phyloP scores from a whole-genome alignment of 2,329 filamentous ascomycete genomes.

The Fusarium sp. region DNA sequence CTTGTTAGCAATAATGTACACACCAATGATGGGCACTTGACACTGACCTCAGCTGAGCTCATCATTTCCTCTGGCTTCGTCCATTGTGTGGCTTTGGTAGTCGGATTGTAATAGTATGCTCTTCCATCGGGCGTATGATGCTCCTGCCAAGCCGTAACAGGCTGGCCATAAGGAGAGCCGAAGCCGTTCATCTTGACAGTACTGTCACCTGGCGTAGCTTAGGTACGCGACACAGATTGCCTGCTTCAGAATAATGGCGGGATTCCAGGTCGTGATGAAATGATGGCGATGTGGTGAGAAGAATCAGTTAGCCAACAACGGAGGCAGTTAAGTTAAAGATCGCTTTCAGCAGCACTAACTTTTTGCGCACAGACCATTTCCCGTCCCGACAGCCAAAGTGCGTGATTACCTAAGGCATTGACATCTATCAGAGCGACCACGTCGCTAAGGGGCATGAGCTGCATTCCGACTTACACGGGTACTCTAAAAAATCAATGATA shows the following conservation, averaged over 20 bases:
- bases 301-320: slow-evolving; percentile 22
- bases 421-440: slow-evolving; percentile 27
- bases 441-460: slow-evolving; percentile 34
- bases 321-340: slow-evolving; percentile 7
- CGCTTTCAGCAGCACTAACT: slow-evolving; percentile 28
- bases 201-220: neutral
- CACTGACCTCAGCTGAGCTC: slow-evolving; percentile 78
- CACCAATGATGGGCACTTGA: neutral
- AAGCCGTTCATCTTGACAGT: slow-evolving; percentile 65
- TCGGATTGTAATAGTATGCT: slow-evolving; percentile 88
- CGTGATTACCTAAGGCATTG: slow-evolving; percentile 6
- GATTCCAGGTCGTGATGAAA: neutral
- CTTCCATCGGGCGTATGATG: slow-evolving; percentile 83
- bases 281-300: slow-evolving; percentile 9
- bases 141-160: slow-evolving; percentile 77
- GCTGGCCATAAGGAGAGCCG: slow-evolving; percentile 58
- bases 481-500: slow-evolving; percentile 19
- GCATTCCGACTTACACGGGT: slow-evolving; percentile 37
- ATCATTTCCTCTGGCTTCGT: slow-evolving; percentile 91
- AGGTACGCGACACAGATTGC: slow-evolving; percentile 11
- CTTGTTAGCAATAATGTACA: slow-evolving; percentile 17
- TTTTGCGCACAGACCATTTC: slow-evolving; percentile 39
- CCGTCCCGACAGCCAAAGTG: slow-evolving; percentile 5
- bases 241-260: neutral
- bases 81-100: slow-evolving; percentile 92